phyloP scores from a whole-genome alignment of 495 filamentous ascomycete genomes.

The Aspergillus homomorphus region DNA sequence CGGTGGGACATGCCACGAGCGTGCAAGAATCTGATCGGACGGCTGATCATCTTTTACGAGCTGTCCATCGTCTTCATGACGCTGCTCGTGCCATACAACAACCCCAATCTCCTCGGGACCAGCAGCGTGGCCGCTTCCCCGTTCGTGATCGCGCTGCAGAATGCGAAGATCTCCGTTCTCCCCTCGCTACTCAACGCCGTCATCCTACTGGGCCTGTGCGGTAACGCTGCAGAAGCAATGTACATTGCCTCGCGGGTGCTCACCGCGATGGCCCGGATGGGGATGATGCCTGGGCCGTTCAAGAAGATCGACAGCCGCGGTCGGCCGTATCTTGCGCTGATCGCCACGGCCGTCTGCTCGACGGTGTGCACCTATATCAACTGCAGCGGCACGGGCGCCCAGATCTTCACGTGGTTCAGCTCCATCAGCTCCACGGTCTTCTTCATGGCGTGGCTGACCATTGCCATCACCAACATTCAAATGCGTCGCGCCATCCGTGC shows the following conservation, averaged over 20 bases:
- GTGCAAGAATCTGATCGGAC: background rate
- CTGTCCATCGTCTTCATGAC: slow-evolving; percentile 3
- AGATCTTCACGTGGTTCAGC: background rate
- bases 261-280: background rate
- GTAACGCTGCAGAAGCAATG: background rate
- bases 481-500: background rate
- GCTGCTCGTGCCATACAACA: slow-evolving; percentile 2
- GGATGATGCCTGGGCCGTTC: background rate
- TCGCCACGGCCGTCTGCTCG: background rate
- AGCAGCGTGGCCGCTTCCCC: background rate
- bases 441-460: background rate
- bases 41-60: slow-evolving; percentile 2
- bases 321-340: background rate
- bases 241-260: background rate
- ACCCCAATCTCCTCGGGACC: background rate
- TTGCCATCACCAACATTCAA: background rate
- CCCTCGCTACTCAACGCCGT: slow-evolving; percentile 6
- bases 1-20: slow-evolving; percentile 2
- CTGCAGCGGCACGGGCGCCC: background rate
- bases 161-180: slow-evolving; percentile 3
- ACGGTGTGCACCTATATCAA: background rate
- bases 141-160: background rate
- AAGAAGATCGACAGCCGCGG: background rate
- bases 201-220: background rate
- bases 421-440: background rate